Evolutionary conservation across 495 filamentous ascomycete species (phyloP), one percentile per base, ranked within the genome.

Genomic region (Neurospora pannonica): DNA sequence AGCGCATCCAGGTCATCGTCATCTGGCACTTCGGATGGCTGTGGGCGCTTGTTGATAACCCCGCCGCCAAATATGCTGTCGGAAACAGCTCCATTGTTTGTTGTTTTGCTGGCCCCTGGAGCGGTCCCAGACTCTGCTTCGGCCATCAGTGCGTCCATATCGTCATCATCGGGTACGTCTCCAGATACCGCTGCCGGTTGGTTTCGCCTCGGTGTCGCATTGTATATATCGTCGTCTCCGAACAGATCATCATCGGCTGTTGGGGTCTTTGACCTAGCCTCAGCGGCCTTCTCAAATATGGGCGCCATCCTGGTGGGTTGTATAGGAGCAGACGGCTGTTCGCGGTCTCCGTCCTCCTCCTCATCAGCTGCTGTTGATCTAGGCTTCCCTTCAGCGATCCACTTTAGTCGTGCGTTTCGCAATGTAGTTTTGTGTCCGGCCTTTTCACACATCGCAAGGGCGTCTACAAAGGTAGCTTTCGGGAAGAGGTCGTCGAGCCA

Each of bases 401-500:
- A 98, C 71, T 84, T 80, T 48, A 83, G 77, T 37, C 87, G 81
- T 78, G 91, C 90, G 77, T 88, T 89, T 73, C 92, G 87, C 87
- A 93, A 91, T 13, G 87, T 87, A 72, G 93, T 93, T 43, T 90
- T 92, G 81, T 98, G 96, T 2, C 96, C 96, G 5, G 94, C 83
- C 82, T 97, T 98, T 82, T 99, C 97, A 9, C 98, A 93, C 82
- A 98, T 98, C 39, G 90, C 83, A 24, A 98, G 85, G 5, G 93
- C 96, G 78, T 99, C 97, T 34, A 92, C 86, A 74, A 99, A 98
- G 79, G 94, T 97, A 1, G 95, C 96, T 76, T 95, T 94, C 60
- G 96, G 97, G 77, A 93, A 99, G 34, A 99, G 86, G 74, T 97
- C 94, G 80, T 99, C 96, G 6, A 98, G 93, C 96, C 96, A 99